Evolutionary conservation across 495 filamentous ascomycete genomes (phyloP), one percentile per base, ranked within the genome.

Genomic region (Daldinia vernicosa): DNA sequence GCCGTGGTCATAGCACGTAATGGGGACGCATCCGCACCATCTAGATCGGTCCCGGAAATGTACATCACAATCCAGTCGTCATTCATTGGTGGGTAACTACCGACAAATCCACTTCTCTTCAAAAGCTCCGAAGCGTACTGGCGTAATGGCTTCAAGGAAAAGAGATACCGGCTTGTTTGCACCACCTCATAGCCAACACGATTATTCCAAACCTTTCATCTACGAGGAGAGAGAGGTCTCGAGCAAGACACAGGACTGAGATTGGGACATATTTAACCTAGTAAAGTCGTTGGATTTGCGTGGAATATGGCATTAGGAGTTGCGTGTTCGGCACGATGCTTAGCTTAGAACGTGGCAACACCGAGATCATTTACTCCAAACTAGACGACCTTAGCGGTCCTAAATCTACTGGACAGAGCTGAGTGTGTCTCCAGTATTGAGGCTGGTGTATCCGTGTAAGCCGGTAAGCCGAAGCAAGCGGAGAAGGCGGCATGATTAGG

Each of bases 401-500:
- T 51, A 27, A 53, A 35, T 43, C 32, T 37, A 57, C 55, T 37
- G 27, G 53, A 64, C 40, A 8, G 26, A 47, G 30, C n/a, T 27
- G 52, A 61, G 28, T 43, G 11, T 35, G 39, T 35, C 32, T 54
- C 27, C 40, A 63, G 32, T 63, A 9, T 58, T 26, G 50, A 65
- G 37, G 58, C 32, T 59, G 53, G 66, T 59, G 60, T 69, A 64
- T n/a, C 35, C 30, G 26, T 43, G 43, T 15, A 54, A 32, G 59
- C 30, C 30, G 43, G 43, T 15, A 54, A 32, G 59, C 30, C 30
- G 43, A 53, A 33, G 27, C 19, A 60, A 27, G 61, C 68, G 68
- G 61, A 51, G 57, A 61, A 60, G 22, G 57, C 68, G 68, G 35
- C 59, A 57, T 17, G n/a, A 50, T 56, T n/a, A n/a, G n/a, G n/a